Evolutionary conservation across 257 asterid genomes (phyloP).

Genomic region (Pogostemon cablin): DNA sequence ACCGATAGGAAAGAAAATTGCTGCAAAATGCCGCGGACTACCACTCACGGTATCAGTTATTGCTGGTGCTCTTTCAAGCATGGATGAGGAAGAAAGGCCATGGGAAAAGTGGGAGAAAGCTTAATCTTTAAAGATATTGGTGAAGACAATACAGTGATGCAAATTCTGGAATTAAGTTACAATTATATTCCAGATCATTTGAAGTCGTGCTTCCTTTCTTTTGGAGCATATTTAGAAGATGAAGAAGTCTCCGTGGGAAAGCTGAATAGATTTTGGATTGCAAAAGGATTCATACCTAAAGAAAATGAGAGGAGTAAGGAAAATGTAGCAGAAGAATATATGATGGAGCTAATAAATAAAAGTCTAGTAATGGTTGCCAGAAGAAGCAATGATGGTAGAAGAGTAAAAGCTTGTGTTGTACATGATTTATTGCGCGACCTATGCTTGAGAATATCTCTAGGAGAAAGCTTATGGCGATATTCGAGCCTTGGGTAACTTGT

Average conservation of each 20-base stretch:
- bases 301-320: constrained; percentile 11
- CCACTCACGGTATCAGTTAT: too few species aligned
- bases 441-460: too few species aligned
- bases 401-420: too few species aligned
- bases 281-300: constrained; percentile 36
- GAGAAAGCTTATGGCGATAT: too few species aligned
- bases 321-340: constrained; percentile 31
- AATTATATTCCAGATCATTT: constrained; percentile 35
- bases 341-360: constrained; percentile 13
- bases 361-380: neutral
- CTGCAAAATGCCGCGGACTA: neutral
- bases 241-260: constrained; percentile 1
- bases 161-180: constrained; percentile 39
- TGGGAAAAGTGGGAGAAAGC: constrained; percentile 34
- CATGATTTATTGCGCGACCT: too few species aligned
- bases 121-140: neutral
- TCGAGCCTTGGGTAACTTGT: constrained; percentile 11
- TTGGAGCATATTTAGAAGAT: constrained; percentile 32
- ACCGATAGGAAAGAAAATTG: constrained; percentile 26
- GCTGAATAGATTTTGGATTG: constrained; percentile 35
- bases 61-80: too few species aligned
- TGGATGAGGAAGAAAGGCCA: too few species aligned
- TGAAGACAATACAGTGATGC: constrained; percentile 2
- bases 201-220: constrained; percentile 39
- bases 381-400: too few species aligned